Conservation (phyloP, 1,284 basidiomycete genomes). For the Fistulina hepatica region DNA sequence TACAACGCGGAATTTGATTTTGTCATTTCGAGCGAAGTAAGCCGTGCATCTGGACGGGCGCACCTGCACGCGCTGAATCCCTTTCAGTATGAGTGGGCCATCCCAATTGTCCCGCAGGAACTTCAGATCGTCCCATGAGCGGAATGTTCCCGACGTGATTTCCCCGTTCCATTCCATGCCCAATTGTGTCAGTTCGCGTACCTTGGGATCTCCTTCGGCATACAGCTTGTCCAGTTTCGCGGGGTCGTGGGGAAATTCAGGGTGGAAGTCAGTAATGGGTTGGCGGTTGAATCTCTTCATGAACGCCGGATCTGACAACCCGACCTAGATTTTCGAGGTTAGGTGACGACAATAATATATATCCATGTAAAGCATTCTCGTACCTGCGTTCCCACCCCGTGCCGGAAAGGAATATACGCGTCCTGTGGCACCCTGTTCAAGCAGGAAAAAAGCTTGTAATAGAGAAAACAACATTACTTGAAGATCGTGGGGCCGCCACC, state of each 20-base stretch:
- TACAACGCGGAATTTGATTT: background rate
- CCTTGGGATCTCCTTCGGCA: constrained; percentile 32
- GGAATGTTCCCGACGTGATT: constrained; percentile 45
- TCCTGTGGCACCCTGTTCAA: no score
- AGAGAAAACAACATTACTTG: no score
- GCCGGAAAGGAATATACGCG: constrained; percentile 51
- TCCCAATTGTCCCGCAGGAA: constrained; percentile 59
- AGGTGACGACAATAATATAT: no score
- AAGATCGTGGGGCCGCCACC: constrained; percentile 62
- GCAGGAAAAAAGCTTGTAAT: no score
- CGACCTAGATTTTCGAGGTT: no score
- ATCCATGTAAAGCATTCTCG: no score
- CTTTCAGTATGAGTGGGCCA: constrained; percentile 60
- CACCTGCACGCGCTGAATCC: constrained; percentile 38
- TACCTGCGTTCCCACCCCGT: constrained; percentile 50
- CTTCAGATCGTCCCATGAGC: constrained; percentile 53
- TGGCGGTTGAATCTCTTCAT: constrained; percentile 41
- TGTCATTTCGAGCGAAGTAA: background rate
- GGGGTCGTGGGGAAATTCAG: constrained; percentile 49
- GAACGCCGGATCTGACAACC: constrained; percentile 60
- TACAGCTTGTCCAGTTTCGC: constrained; percentile 29
- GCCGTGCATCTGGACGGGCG: background rate
- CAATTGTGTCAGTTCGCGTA: constrained; percentile 20
- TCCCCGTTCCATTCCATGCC: constrained; percentile 48
- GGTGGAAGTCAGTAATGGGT: constrained; percentile 30